Conservation (phyloP, 148 eudicot species). For the Rhododendron kiyosumense region DNA sequence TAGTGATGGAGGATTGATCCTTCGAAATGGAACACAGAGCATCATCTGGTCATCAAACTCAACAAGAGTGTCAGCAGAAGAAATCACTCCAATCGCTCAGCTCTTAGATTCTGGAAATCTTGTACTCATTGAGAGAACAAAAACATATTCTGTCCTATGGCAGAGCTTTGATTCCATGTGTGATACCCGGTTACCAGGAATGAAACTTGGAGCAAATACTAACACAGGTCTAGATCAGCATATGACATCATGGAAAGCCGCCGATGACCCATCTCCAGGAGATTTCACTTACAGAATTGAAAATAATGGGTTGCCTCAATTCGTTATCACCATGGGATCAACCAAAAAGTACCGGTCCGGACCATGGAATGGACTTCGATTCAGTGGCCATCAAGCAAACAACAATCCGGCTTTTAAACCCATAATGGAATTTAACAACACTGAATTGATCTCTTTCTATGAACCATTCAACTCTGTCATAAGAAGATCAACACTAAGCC, state of each 20-base stretch:
- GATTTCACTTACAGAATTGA: not conserved
- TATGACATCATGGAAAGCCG: conserved; percentile 15
- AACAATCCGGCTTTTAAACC: not conserved
- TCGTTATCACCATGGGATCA: conserved; percentile 10
- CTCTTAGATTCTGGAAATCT: conserved; percentile 24
- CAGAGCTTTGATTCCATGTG: conserved; percentile 3
- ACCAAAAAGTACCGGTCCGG: conserved; percentile 11
- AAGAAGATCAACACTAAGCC: not conserved
- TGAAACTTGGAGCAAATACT: not conserved
- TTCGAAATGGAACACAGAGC: not conserved
- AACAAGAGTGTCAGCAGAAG: not conserved
- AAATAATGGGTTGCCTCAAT: conserved; percentile 10
- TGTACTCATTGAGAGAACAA: not conserved
- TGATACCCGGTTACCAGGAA: not conserved
- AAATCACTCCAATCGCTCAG: conserved; percentile 4
- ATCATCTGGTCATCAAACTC: conserved; percentile 15
- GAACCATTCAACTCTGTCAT: not conserved
- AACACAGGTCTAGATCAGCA: not conserved
- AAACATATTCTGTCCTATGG: not conserved
- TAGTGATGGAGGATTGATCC: not conserved
- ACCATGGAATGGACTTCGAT: conserved; percentile 22
- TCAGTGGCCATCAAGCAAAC: not conserved
- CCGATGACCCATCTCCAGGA: conserved; percentile 17
- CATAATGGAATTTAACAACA: not conserved
- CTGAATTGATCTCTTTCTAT: not conserved